Evolutionary conservation across 2,329 filamentous ascomycete genomes (phyloP).

Genomic region (Leptosphaerulina australis): DNA sequence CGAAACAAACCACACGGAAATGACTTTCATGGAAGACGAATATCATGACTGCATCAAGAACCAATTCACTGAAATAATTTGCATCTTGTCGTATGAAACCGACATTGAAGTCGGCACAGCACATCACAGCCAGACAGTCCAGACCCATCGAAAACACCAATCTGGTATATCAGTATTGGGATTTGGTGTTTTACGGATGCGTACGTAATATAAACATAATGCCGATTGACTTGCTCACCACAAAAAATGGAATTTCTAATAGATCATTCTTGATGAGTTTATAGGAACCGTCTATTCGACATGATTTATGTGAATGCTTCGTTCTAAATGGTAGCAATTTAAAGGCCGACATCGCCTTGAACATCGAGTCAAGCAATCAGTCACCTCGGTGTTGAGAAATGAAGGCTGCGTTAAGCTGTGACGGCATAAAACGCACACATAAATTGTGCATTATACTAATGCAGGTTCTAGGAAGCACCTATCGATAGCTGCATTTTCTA

Average conservation of each 20-base stretch:
- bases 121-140: background rate
- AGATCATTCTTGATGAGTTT: background rate
- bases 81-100: too few species aligned
- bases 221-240: background rate
- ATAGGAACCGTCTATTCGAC: background rate
- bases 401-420: conserved; percentile 17
- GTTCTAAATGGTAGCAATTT: background rate
- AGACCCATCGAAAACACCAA: background rate
- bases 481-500: conserved; percentile 27
- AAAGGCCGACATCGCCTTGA: background rate
- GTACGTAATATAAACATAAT: background rate
- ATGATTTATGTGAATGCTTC: background rate
- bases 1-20: conserved; percentile 3
- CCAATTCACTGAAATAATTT: background rate
- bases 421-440: conserved; percentile 5
- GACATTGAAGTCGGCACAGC: background rate
- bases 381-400: conserved; percentile 18
- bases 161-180: conserved; percentile 1
- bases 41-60: too few species aligned
- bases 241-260: background rate
- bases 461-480: conserved; percentile 17
- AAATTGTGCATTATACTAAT: conserved; percentile 25
- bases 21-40: background rate
- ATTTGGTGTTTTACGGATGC: background rate
- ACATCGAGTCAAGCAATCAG: conserved; percentile 6